Evolutionary conservation across 768 basidiomycete species (phyloP).

Genomic region (Leccinum variicolor): DNA sequence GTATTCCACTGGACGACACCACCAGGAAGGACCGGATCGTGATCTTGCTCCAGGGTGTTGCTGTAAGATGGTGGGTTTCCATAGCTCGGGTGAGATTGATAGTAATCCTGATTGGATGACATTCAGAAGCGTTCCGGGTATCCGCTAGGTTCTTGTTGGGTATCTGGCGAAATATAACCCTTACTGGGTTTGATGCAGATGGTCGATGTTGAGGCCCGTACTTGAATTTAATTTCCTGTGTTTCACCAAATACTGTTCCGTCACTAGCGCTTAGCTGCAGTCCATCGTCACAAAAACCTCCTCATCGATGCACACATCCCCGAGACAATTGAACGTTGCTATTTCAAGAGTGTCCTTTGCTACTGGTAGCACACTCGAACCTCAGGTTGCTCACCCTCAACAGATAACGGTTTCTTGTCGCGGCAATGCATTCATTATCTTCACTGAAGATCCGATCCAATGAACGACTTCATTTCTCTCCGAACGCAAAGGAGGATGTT

Average conservation of each 20-base stretch:
- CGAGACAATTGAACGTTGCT: neutral
- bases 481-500: neutral
- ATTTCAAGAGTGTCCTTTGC: neutral
- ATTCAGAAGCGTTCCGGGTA: slow-evolving; percentile 19
- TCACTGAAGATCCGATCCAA: neutral
- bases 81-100: slow-evolving; percentile 11
- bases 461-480: neutral
- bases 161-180: slow-evolving; percentile 11
- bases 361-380: neutral
- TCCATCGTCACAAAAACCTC: neutral
- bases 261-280: slow-evolving; percentile 2
- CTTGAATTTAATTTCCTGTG: neutral
- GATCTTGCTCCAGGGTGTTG: slow-evolving; percentile 24
- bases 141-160: slow-evolving; percentile 8
- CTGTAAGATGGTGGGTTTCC: slow-evolving; percentile 11
- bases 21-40: slow-evolving; percentile 27
- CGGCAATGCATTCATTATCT: neutral
- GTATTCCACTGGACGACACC: slow-evolving; percentile 24
- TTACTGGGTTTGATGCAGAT: slow-evolving; percentile 2
- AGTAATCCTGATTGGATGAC: slow-evolving; percentile 27
- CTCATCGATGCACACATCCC: neutral
- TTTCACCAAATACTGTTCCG: neutral
- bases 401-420: neutral
- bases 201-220: slow-evolving; percentile 3
- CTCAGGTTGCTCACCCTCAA: neutral